These are phyloP conservation scores for Leptographium galeiforme DNA, from an alignment of 2,329 filamentous ascomycete species.

Conservation along the genomic window DNA sequence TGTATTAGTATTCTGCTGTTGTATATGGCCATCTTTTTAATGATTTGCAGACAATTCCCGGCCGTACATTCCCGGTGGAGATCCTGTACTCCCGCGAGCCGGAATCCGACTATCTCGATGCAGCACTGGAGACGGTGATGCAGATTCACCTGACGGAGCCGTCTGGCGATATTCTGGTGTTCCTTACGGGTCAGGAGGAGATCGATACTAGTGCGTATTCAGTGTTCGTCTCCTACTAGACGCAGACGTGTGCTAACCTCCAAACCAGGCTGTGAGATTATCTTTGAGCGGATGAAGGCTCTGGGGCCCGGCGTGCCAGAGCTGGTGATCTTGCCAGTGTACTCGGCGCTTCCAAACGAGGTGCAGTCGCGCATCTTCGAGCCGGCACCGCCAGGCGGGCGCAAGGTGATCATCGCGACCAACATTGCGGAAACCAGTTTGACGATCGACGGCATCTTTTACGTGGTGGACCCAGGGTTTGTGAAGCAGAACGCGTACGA, in stretches of 20 bases:
- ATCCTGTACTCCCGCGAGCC: constrained; percentile 91
- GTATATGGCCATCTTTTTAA: neutral
- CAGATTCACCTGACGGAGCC: constrained; percentile 93
- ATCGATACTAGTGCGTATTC: constrained; percentile 60
- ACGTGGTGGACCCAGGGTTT: constrained; percentile 92
- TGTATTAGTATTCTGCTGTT: neutral
- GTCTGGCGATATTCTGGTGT: constrained; percentile 85
- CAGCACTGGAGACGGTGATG: constrained; percentile 93
- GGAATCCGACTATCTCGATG: constrained; percentile 88
- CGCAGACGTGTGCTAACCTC: neutral
- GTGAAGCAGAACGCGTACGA: constrained; percentile 98
- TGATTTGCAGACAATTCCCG: constrained; percentile 56
- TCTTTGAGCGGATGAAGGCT: constrained; percentile 93
- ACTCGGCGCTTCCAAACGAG: constrained; percentile 82
- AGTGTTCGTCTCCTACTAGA: neutral
- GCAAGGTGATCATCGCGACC: constrained; percentile 94
- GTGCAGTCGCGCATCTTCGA: constrained; percentile 94
- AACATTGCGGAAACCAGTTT: constrained; percentile 98
- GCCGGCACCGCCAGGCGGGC: constrained; percentile 67
- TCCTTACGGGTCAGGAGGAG: constrained; percentile 94
- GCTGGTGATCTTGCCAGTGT: constrained; percentile 87
- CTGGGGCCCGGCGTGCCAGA: constrained; percentile 83
- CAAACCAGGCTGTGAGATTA: constrained; percentile 55
- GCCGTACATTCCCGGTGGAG: constrained; percentile 89
- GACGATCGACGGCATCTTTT: constrained; percentile 95